phyloP scores from a whole-genome alignment of 2,329 filamentous ascomycete genomes.

The Penicillium sp. region DNA sequence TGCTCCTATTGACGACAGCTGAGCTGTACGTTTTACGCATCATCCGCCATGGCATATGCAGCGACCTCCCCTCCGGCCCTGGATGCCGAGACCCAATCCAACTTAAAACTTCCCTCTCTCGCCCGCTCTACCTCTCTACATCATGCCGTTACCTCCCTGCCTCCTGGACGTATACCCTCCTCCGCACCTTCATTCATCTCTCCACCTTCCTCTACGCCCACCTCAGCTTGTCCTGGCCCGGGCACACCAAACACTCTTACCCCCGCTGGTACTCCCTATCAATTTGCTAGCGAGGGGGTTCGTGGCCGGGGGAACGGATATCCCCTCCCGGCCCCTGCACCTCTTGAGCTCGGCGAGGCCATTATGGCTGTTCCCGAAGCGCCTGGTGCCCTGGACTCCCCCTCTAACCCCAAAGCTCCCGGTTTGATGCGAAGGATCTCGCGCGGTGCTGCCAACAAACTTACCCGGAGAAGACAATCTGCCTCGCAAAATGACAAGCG shows the following conservation, averaged over 20 bases:
- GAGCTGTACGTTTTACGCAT: constrained; percentile 28
- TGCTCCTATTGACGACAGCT: constrained; percentile 27
- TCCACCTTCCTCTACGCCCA: constrained; percentile 28
- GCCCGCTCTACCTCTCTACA: constrained; percentile 32
- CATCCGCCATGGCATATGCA: constrained; percentile 37
- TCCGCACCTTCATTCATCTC: constrained; percentile 29
- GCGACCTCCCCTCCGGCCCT: constrained; percentile 33
- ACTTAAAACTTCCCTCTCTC: constrained; percentile 33
- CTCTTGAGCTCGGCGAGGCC: constrained; percentile 69
- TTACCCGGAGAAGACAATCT: constrained; percentile 66
- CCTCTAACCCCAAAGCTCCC: constrained; percentile 52
- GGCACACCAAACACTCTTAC: constrained; percentile 33
- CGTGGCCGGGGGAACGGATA: constrained; percentile 27
- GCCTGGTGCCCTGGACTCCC: constrained; percentile 56
- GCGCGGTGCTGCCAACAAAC: constrained; percentile 67
- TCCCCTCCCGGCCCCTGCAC: constrained; percentile 42
- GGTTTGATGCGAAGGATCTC: constrained; percentile 79
- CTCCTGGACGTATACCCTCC: constrained; percentile 23
- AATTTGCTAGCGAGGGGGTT: constrained; percentile 31
- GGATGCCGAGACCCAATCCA: constrained; percentile 34
- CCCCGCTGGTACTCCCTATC: constrained; percentile 33
- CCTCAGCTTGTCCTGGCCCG: constrained; percentile 25
- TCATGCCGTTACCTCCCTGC: constrained; percentile 33
- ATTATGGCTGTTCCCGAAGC: constrained; percentile 48
- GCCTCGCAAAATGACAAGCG: constrained; percentile 71